These are phyloP conservation scores for Apiotrichum montevideense DNA, from an alignment of 1,284 basidiomycete genomes.

Conservation along the genomic window DNA sequence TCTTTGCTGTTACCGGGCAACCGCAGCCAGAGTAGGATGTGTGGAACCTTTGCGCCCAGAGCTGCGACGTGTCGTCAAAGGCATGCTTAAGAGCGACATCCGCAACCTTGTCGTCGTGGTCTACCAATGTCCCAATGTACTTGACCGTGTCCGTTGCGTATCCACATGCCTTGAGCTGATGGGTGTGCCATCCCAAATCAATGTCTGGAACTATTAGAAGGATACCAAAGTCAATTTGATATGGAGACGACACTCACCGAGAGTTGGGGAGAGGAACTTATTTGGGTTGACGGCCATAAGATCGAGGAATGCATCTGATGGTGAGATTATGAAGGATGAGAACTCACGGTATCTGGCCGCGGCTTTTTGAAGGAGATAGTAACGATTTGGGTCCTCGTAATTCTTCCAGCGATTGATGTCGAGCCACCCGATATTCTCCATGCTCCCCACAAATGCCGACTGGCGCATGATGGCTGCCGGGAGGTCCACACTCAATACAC, in stretches of 20 bases:
- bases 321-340: neutral
- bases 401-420: conserved; percentile 14
- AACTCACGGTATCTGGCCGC: conserved; percentile 35
- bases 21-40: conserved; percentile 15
- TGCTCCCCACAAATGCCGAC: conserved; percentile 28
- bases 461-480: conserved; percentile 28
- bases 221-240: neutral
- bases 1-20: conserved; percentile 1
- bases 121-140: conserved; percentile 20
- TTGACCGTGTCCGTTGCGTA: conserved; percentile 23
- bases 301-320: conserved; percentile 36
- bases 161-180: conserved; percentile 29
- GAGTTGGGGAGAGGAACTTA: conserved; percentile 23
- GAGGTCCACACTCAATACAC: conserved; percentile 21
- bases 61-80: conserved; percentile 17
- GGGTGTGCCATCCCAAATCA: conserved; percentile 45
- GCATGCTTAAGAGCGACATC: conserved; percentile 21
- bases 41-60: conserved; percentile 24
- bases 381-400: conserved; percentile 2
- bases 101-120: conserved; percentile 37
- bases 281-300: conserved; percentile 21
- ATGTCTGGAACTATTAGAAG: conserved; percentile 32
- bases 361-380: conserved; percentile 23
- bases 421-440: conserved; percentile 34
- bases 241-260: conserved; percentile 7